Conservation (phyloP, 2,329 filamentous ascomycete species). For the Nemania serpens region DNA sequence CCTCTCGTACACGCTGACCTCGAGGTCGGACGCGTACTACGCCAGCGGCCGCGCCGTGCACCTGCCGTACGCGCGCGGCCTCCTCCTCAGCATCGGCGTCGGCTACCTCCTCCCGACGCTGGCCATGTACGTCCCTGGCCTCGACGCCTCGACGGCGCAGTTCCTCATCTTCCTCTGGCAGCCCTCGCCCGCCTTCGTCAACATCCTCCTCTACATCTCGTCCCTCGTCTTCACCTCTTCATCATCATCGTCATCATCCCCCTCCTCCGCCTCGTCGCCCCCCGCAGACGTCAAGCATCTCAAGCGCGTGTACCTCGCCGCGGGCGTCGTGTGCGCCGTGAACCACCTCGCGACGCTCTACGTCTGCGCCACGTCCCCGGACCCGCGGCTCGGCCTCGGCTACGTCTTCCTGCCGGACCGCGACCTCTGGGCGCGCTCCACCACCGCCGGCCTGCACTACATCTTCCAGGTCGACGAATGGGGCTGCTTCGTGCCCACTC, state of each 20-base stretch:
- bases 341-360: slow-evolving; percentile 34
- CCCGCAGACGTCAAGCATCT: slow-evolving; percentile 34
- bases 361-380: slow-evolving; percentile 30
- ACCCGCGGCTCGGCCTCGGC: slow-evolving; percentile 32
- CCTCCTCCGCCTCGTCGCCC: slow-evolving; percentile 18
- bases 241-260: slow-evolving; percentile 33
- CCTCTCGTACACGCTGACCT: slow-evolving; percentile 24
- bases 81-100: slow-evolving; percentile 32
- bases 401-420: slow-evolving; percentile 36
- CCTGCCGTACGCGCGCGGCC: slow-evolving; percentile 28
- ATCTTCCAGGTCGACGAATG: slow-evolving; percentile 40
- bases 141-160: slow-evolving; percentile 28
- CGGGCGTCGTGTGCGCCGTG: slow-evolving; percentile 28
- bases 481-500: slow-evolving; percentile 33
- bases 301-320: slow-evolving; percentile 34
- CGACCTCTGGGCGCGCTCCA: slow-evolving; percentile 27
- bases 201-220: slow-evolving; percentile 30
- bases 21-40: slow-evolving; percentile 31
- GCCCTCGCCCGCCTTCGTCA: slow-evolving; percentile 32
- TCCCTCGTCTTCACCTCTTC: slow-evolving; percentile 32
- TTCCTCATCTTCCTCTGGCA: slow-evolving; percentile 38
- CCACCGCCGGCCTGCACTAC: slow-evolving; percentile 36
- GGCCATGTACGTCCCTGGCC: slow-evolving; percentile 32
- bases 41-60: slow-evolving; percentile 28
- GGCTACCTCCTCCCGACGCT: slow-evolving; percentile 38